A percentile compares a stretch with the other conserved stretches of the same genome.
Conservation (phyloP, 2,329 filamentous ascomycete genomes). For the Monosporascus sp. region DNA sequence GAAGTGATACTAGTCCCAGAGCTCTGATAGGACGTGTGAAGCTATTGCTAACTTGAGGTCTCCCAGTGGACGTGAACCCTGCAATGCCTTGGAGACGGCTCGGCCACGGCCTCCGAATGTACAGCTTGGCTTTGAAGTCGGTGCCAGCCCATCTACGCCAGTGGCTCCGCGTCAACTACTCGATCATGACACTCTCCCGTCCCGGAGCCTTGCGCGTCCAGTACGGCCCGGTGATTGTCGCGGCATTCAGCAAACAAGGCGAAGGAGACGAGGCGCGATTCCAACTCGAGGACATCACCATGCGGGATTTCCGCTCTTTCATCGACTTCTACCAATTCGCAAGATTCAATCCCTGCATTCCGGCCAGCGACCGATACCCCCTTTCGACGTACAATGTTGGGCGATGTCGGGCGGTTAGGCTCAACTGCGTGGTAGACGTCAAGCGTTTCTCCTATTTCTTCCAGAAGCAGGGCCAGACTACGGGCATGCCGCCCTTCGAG, state of each 20-base stretch:
- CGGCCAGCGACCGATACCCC: neutral
- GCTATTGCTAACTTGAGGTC: no score
- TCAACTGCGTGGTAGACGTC: neutral
- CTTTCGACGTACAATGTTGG: neutral
- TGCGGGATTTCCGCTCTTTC: neutral
- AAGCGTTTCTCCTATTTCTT: neutral
- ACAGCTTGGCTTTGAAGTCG: neutral
- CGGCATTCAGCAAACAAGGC: neutral
- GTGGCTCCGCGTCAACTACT: neutral
- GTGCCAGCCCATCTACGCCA: neutral
- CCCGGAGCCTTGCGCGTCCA: neutral
- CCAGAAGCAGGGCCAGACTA: neutral
- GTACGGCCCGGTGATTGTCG: neutral
- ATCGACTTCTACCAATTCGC: neutral
- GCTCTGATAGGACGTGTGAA: no score
- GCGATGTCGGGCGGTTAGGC: neutral
- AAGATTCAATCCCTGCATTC: neutral
- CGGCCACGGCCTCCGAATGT: neutral
- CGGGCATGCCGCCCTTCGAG: neutral
- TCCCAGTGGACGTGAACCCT: neutral
- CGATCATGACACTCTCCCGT: neutral
- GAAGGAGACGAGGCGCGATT: neutral
- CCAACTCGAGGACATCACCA: neutral
- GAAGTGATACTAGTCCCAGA: no score
- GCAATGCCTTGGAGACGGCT: neutral